Base-by-base conservation (phyloP, 768 basidiomycete genomes). In the Gelatoporia subvermispora region DNA sequence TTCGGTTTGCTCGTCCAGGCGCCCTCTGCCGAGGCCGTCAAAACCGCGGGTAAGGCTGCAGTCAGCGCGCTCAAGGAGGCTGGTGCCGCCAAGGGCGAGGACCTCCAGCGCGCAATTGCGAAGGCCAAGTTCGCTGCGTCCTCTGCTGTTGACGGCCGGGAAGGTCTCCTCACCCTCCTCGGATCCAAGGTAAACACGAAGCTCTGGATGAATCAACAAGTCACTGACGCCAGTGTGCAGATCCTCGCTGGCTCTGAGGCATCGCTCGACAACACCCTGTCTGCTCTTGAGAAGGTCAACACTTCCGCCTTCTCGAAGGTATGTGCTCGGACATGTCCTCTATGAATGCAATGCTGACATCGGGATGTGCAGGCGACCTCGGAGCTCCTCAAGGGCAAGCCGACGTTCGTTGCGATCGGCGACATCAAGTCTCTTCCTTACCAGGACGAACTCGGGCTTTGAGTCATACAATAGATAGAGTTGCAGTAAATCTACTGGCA, bases 91-190 rank as follows among this genome's bases (percentile, higher is more conserved):
- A 65, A 61, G 34, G 60, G 86, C 50, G 81, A 93, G 53, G 85
- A 84, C 37, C 66, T 95, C 51, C 85, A 84, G 73, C 74, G 76
- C 52, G 94, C 95, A 15, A 69, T 92, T 34, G 84, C 88, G 10
- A 92, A 91, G 66, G 91, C 95, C 53, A 93, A 88, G 68, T 94
- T 97, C 62, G 69, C 77, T 43, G 79, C 85, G 56, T 94, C 93
- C 2, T 73, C 69, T 48, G 71, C 76, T 41, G 57, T 77, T 23
- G 95, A 99, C 53, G 74, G 72, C 48, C 72, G 89, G 48, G 82
- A 83, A 8, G 88, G 88, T 17, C 61, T 88, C 24, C 64, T 86
- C 23, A 68, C 72, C 23, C 65, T 76, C 28, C 63, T 91, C 47
- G 87, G 85, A 24, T 64, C 79, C 23, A 81, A 85, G 73, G 89